Percentiles rank a stretch among this genome's conserved stretches.
These are phyloP conservation scores for Phaseolus coccineus DNA, from an alignment of 331 rosid genomes.

Conservation along the genomic window DNA sequence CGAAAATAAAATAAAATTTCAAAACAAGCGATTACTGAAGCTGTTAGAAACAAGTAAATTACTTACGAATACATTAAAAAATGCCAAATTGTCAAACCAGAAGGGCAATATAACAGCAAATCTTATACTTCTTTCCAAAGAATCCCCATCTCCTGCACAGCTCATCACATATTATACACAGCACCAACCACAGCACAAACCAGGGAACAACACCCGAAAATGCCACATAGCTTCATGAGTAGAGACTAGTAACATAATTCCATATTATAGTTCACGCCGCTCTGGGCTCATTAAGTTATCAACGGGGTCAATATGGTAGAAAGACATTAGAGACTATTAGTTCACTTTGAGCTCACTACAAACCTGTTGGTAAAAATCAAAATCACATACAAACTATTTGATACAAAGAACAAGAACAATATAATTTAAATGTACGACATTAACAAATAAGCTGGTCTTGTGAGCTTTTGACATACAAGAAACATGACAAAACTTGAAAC, in stretches of 20 bases:
- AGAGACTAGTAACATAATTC: not conserved
- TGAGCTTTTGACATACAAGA: slow-evolving; percentile 18
- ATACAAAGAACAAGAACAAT: slow-evolving; percentile 1
- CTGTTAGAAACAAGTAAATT: not conserved
- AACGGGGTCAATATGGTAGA: not conserved
- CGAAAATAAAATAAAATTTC: not conserved
- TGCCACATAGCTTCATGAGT: not conserved
- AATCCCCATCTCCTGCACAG: slow-evolving; percentile 14
- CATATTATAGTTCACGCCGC: not conserved
- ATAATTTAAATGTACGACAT: not conserved
- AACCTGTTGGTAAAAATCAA: not conserved
- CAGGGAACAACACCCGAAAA: not conserved
- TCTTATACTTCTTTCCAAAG: slow-evolving; percentile 5
- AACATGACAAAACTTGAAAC: slow-evolving; percentile 24
- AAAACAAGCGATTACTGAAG: not conserved
- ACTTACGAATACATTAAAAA: not conserved
- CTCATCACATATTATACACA: slow-evolving; percentile 9
- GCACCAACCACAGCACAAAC: slow-evolving; percentile 23
- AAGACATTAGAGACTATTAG: not conserved
- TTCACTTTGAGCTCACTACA: slow-evolving; percentile 2
- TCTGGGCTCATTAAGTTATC: not conserved
- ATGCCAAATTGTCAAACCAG: not conserved
- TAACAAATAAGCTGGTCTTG: not conserved
- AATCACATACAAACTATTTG: slow-evolving; percentile 24
- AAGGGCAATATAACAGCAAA: not conserved